A percentile compares a stretch with the other conserved stretches of the same genome.
These are phyloP conservation scores for Talaromyces amestolkiae DNA, from an alignment of 2,329 filamentous ascomycete species.

Conservation along the genomic window DNA sequence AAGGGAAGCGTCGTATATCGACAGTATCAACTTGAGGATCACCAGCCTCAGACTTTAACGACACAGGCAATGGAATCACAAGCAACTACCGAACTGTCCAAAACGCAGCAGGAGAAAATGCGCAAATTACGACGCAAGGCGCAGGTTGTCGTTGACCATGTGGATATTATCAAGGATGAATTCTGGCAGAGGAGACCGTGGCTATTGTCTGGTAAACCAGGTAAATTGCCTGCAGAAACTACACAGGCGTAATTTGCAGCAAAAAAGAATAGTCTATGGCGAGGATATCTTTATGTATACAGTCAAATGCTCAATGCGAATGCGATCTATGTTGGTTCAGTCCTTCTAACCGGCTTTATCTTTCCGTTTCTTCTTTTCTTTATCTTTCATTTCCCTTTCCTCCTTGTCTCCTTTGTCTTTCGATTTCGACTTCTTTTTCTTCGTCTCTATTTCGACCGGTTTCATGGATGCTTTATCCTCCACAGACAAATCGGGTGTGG, in stretches of 20 bases:
- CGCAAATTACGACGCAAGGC: slow-evolving; percentile 79
- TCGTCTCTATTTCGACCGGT: slow-evolving; percentile 17
- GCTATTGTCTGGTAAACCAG: slow-evolving; percentile 72
- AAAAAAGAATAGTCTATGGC: slow-evolving; percentile 16
- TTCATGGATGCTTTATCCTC: slow-evolving; percentile 14
- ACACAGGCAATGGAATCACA: slow-evolving; percentile 39
- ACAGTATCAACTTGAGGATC: slow-evolving; percentile 73
- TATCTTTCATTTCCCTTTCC: slow-evolving; percentile 28
- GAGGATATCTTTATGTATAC: slow-evolving; percentile 17
- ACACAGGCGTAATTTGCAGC: slow-evolving; percentile 19
- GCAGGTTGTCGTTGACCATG: slow-evolving; percentile 74
- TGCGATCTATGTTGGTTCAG: not conserved
- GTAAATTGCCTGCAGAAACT: slow-evolving; percentile 60
- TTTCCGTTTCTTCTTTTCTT: slow-evolving; percentile 33
- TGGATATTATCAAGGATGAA: slow-evolving; percentile 92
- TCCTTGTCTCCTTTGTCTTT: slow-evolving; percentile 33
- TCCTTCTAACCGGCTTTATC: not conserved
- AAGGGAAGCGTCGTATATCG: slow-evolving; percentile 91
- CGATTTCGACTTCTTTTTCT: slow-evolving; percentile 23
- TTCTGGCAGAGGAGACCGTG: slow-evolving; percentile 90
- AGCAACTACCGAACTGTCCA: slow-evolving; percentile 58
- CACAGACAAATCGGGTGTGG: not conserved
- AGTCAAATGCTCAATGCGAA: not conserved
- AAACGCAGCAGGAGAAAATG: slow-evolving; percentile 79
- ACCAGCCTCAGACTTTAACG: slow-evolving; percentile 48